These are phyloP conservation scores for Physcia stellaris DNA, from an alignment of 495 filamentous ascomycete genomes.

Conservation along the genomic window DNA sequence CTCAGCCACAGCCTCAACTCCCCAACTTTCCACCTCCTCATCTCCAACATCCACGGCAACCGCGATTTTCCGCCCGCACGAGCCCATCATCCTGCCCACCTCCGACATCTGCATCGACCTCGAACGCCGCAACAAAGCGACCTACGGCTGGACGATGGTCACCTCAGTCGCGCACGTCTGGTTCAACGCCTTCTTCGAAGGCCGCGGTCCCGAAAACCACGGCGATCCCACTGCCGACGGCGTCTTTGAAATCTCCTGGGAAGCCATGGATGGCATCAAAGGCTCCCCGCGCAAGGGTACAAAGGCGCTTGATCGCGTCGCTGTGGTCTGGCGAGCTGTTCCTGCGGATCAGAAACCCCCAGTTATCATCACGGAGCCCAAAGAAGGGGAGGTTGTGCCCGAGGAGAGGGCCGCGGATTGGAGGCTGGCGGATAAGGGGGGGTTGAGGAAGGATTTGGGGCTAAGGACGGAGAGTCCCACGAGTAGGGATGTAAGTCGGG, in stretches of 20 bases:
- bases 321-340: slow-evolving; percentile 64
- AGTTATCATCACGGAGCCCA: slow-evolving; percentile 41
- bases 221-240: slow-evolving; percentile 37
- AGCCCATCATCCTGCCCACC: slow-evolving; percentile 53
- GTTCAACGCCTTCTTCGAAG: slow-evolving; percentile 94
- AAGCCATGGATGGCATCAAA: slow-evolving; percentile 61
- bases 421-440: slow-evolving; percentile 39
- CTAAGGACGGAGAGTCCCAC: slow-evolving; percentile 45
- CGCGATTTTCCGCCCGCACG: slow-evolving; percentile 55
- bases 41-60: slow-evolving; percentile 15
- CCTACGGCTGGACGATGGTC: slow-evolving; percentile 74
- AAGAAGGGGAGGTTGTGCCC: slow-evolving; percentile 46
- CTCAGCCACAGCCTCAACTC: slow-evolving; percentile 4
- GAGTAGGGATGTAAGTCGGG: slow-evolving; percentile 51
- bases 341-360: slow-evolving; percentile 19
- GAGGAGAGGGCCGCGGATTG: slow-evolving; percentile 60
- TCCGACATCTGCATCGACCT: slow-evolving; percentile 85
- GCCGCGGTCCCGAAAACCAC: slow-evolving; percentile 42
- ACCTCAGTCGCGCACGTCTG: slow-evolving; percentile 89
- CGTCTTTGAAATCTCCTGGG: slow-evolving; percentile 52
- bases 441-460: slow-evolving; percentile 46
- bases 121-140: slow-evolving; percentile 64
- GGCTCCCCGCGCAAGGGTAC: slow-evolving; percentile 70
- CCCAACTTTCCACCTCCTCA: slow-evolving; percentile 5
- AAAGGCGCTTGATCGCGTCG: slow-evolving; percentile 65